phyloP scores from a whole-genome alignment of 2,329 filamentous ascomycete genomes.

The Falciphora oryzae region DNA sequence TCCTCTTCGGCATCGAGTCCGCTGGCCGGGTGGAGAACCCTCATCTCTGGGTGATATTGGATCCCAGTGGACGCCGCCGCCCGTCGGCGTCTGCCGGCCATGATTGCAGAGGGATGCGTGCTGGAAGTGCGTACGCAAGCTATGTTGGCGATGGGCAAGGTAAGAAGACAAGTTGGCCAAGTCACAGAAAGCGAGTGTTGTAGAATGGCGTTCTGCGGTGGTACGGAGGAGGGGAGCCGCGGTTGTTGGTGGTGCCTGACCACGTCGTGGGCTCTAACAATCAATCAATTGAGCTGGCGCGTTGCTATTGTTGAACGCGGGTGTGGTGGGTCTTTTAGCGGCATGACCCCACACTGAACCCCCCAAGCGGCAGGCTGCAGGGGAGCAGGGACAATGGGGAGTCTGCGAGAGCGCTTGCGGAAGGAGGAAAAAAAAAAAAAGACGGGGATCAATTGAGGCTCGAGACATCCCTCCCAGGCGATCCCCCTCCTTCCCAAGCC shows the following conservation, averaged over 20 bases:
- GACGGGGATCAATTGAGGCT: neutral
- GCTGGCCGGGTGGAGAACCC: constrained; percentile 9
- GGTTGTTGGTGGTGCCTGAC: neutral
- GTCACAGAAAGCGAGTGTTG: too few species aligned
- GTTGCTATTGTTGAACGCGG: neutral
- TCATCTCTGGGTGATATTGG: neutral
- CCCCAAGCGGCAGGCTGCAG: neutral
- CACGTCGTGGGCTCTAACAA: neutral
- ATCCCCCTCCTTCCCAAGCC: neutral
- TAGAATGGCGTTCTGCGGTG: too few species aligned
- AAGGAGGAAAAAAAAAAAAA: neutral
- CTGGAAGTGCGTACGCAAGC: neutral
- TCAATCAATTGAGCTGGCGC: neutral
- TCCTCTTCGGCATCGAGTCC: constrained; percentile 40
- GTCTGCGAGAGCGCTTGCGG: too few species aligned
- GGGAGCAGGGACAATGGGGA: neutral
- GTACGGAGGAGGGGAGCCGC: neutral
- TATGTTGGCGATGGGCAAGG: too few species aligned
- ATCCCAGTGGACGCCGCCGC: neutral
- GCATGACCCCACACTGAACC: neutral
- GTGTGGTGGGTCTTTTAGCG: neutral
- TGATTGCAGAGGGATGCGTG: neutral
- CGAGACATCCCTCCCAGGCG: neutral
- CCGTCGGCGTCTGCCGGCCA: neutral
- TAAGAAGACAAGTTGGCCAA: too few species aligned